Percentiles rank a stretch among this genome's conserved stretches.
Conservation (phyloP, 1,284 basidiomycete genomes). For the Austroboletus niveus region DNA sequence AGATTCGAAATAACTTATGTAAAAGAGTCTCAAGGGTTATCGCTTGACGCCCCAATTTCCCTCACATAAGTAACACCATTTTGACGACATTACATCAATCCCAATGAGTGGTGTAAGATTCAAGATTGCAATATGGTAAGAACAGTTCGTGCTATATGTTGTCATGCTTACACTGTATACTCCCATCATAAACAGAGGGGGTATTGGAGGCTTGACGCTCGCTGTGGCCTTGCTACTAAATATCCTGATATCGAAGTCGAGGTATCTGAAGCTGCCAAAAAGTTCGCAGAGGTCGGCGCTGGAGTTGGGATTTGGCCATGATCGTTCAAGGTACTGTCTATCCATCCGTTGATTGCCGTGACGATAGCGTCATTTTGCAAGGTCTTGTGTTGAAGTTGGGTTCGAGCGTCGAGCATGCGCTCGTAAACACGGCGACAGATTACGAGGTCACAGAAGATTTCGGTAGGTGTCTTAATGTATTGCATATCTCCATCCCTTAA, state of each 20-base stretch:
- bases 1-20: no score
- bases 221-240: conserved; percentile 43
- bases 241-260: conserved; percentile 51
- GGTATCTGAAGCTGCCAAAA: conserved; percentile 49
- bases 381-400: conserved; percentile 45
- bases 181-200: conserved; percentile 42
- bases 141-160: no score
- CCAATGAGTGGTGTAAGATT: no score
- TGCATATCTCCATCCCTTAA: no score
- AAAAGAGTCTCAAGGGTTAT: no score
- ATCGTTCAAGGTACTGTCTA: conserved; percentile 25
- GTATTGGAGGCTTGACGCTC: conserved; percentile 47
- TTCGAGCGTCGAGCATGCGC: conserved; percentile 40
- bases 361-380: conserved; percentile 6
- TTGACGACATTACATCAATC: no score
- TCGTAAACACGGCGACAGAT: conserved; percentile 41
- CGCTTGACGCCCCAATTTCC: no score
- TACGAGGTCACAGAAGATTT: conserved; percentile 40
- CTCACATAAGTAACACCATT: no score
- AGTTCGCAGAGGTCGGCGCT: conserved; percentile 51
- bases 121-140: no score
- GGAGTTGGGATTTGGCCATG: conserved; percentile 56
- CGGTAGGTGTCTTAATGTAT: conserved; percentile 1
- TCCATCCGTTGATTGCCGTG: not conserved
- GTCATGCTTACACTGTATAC: no score